A percentile compares a stretch with the other conserved stretches of the same genome.
phyloP scores from a whole-genome alignment of 306 rosid species.

The Amphicarpaea edgeworthii region DNA sequence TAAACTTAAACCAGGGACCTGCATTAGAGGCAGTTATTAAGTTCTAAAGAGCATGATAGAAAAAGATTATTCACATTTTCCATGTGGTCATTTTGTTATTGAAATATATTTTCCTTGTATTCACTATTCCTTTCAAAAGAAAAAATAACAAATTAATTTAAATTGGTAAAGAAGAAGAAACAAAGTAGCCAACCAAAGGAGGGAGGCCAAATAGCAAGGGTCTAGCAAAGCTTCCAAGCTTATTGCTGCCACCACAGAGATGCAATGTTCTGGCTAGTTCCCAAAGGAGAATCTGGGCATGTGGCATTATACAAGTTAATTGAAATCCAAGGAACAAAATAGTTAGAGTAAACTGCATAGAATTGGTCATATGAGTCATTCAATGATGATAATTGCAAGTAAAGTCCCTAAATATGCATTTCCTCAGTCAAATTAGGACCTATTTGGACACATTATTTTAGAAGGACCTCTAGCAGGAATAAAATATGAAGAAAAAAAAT shows the following conservation, averaged over 20 bases:
- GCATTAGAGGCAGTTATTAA: conserved; percentile 32
- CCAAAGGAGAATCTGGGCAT: conserved; percentile 67
- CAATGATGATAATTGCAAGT: neutral
- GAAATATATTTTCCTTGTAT: neutral
- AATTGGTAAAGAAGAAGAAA: conserved; percentile 30
- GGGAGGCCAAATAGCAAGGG: conserved; percentile 64
- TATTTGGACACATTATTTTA: too few species aligned
- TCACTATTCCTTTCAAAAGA: neutral
- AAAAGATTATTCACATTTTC: conserved; percentile 37
- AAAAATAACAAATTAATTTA: neutral
- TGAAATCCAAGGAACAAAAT: neutral
- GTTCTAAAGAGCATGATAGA: conserved; percentile 1
- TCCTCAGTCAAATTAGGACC: neutral
- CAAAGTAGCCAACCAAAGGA: conserved; percentile 46
- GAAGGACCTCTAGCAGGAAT: too few species aligned
- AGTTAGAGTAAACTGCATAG: neutral
- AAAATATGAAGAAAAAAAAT: too few species aligned
- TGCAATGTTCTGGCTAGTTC: conserved; percentile 59
- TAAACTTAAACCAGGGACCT: conserved; percentile 53
- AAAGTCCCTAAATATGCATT: neutral
- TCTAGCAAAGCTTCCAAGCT: conserved; percentile 40
- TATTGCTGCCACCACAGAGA: conserved; percentile 46
- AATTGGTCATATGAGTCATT: neutral
- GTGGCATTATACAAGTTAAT: neutral
- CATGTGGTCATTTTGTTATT: neutral